A percentile compares a stretch with the other conserved stretches of the same genome.
These are phyloP conservation scores for Tremella yokohamensis DNA, from an alignment of 768 basidiomycete species.

Conservation along the genomic window DNA sequence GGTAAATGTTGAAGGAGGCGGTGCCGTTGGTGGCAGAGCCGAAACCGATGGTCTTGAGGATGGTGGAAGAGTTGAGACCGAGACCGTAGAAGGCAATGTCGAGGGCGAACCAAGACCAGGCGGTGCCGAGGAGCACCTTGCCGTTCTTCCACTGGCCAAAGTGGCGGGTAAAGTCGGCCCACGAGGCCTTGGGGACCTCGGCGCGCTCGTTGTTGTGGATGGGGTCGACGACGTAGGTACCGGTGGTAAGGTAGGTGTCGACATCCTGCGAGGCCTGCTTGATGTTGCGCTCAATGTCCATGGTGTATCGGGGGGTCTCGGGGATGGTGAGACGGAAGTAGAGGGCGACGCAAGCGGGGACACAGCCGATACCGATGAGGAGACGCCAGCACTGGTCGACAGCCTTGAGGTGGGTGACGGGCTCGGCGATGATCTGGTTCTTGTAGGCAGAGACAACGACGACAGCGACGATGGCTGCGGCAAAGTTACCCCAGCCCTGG, in stretches of 20 bases:
- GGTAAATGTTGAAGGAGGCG: slow-evolving; percentile 40
- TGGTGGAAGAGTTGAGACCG: slow-evolving; percentile 74
- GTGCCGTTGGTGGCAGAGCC: slow-evolving; percentile 55
- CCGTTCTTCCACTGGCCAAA: slow-evolving; percentile 72
- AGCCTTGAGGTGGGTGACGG: slow-evolving; percentile 38
- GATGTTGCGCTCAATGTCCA: slow-evolving; percentile 85
- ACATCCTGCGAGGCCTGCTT: slow-evolving; percentile 71
- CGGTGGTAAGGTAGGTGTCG: slow-evolving; percentile 61
- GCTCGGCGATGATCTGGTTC: slow-evolving; percentile 56
- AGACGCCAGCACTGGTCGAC: slow-evolving; percentile 82
- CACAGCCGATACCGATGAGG: slow-evolving; percentile 79
- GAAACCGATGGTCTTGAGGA: slow-evolving; percentile 69
- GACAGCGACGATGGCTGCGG: slow-evolving; percentile 65
- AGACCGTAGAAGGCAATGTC: slow-evolving; percentile 81
- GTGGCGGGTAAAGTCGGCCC: slow-evolving; percentile 62
- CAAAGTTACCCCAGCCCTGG: slow-evolving; percentile 84
- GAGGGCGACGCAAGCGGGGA: slow-evolving; percentile 55
- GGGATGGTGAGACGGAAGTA: slow-evolving; percentile 93
- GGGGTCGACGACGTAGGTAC: slow-evolving; percentile 56
- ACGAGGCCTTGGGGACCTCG: slow-evolving; percentile 65
- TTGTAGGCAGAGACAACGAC: slow-evolving; percentile 70
- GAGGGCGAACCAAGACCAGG: slow-evolving; percentile 80
- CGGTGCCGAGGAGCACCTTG: slow-evolving; percentile 71
- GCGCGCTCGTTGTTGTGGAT: slow-evolving; percentile 61
- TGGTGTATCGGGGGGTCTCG: slow-evolving; percentile 83